These are phyloP conservation scores for Zymoseptoria passerinii DNA, from an alignment of 2,329 filamentous ascomycete genomes.

Conservation along the genomic window DNA sequence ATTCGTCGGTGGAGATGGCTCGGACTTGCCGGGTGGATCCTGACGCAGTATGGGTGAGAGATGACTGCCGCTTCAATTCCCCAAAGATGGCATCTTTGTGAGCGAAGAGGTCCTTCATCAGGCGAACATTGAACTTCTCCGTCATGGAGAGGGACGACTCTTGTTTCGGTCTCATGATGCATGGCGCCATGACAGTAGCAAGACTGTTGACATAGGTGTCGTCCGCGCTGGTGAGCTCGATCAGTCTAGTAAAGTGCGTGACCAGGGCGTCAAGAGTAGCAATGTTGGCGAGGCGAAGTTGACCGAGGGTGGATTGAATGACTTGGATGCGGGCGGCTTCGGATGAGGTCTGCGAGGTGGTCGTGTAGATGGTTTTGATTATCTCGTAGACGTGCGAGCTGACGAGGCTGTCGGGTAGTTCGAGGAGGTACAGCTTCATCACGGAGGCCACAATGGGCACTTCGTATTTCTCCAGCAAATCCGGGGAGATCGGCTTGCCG, in stretches of 20 bases:
- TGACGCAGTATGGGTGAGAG: constrained; percentile 56
- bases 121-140: constrained; percentile 82
- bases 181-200: constrained; percentile 68
- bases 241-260: constrained; percentile 94
- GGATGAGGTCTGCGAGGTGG: constrained; percentile 64
- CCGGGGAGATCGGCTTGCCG: constrained; percentile 67
- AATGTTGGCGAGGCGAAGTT: constrained; percentile 92
- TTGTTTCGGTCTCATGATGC: constrained; percentile 74
- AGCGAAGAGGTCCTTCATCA: constrained; percentile 83
- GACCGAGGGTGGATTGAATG: constrained; percentile 88
- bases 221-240: constrained; percentile 92
- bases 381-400: constrained; percentile 99
- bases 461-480: constrained; percentile 78
- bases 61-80: constrained; percentile 86
- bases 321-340: constrained; percentile 78
- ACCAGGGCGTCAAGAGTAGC: constrained; percentile 97
- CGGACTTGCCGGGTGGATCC: constrained; percentile 54
- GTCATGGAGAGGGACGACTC: constrained; percentile 92
- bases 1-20: constrained; percentile 90
- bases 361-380: constrained; percentile 91
- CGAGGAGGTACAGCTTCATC: constrained; percentile 87
- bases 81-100: constrained; percentile 95
- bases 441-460: constrained; percentile 89
- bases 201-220: constrained; percentile 73
- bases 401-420: constrained; percentile 95